Conservation (phyloP, 2,329 filamentous ascomycete species). For the Sporothrix pallida region DNA sequence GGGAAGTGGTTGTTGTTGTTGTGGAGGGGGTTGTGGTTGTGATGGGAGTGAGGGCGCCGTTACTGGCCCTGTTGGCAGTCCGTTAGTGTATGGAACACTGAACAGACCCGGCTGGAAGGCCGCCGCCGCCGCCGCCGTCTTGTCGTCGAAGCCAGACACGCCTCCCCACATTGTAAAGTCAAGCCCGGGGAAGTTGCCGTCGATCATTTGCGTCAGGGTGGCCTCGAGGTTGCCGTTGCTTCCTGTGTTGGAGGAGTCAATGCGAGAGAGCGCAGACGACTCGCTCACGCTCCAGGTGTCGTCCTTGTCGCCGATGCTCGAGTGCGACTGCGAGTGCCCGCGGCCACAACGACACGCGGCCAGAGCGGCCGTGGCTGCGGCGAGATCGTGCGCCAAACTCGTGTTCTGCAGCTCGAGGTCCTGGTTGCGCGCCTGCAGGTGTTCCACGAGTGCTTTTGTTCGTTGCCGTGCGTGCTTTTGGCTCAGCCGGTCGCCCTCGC, state of each 20-base stretch:
- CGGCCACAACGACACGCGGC: neutral
- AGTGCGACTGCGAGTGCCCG: neutral
- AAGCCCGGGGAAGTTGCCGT: neutral
- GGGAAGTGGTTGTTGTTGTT: neutral
- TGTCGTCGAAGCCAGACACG: constrained; percentile 11
- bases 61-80: neutral
- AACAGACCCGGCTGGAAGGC: neutral
- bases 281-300: no score
- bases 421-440: constrained; percentile 8
- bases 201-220: constrained; percentile 4
- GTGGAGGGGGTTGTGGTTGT: neutral
- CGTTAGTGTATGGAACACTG: neutral
- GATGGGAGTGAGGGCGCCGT: neutral
- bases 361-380: neutral
- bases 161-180: constrained; percentile 25
- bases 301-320: neutral
- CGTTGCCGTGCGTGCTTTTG: constrained; percentile 27
- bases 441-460: constrained; percentile 14
- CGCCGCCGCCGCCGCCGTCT: neutral
- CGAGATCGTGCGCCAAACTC: constrained; percentile 11
- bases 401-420: constrained; percentile 24
- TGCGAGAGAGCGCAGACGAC: no score
- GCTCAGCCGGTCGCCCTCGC: constrained; percentile 27
- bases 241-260: no score
- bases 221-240: constrained; percentile 1